Base-by-base conservation (phyloP, 2,329 filamentous ascomycete species). In the Fusarium cicatricum region DNA sequence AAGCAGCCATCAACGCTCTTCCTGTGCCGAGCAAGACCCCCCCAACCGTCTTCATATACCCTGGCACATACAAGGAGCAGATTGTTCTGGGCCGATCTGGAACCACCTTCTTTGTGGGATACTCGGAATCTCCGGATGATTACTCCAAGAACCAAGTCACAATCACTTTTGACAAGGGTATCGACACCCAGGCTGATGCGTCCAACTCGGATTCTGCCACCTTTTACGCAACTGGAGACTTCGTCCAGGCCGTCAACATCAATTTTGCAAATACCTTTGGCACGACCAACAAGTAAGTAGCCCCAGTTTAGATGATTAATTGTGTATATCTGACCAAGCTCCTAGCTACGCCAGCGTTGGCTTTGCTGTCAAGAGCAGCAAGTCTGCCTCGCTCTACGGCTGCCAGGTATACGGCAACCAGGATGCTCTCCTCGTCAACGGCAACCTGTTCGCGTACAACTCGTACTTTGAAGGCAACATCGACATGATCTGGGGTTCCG, bases 51-150 rank as follows among this genome's bases (percentile, higher is more conserved):
- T 72, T 75, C 67, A 71, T 74, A 33, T 72, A 71, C 31, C 63
- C 67, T 5, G 84, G 85, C 2, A 85, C 81, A 11, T 87, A 86
- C 74, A 75, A 73, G n/a, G 84, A 87, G 69, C 84, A 87, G 66
- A 53, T 61, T 17, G 47, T 61, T 11, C 44, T 61, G 6, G 55
- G 42, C 29, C 49, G 51, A 39, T 43, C 58, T 17, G 58, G 58
- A 21, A 61, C 58, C 11, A 61, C 58, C 8, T 49, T 61, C 15
- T 59, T 61, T 51, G 32, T 61, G 14, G 58, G 65, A n/a, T 67
- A 67, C 40, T 67, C 65, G 0, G 45, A 57, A 11, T 52, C 62
- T 0, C 76, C 77, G 0, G 39, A 57, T 11, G 65, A 67, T 2
- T 56, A 67, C 15, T 44, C 45, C 14, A 41, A 65, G 49, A 67